Percentiles rank a stretch among this genome's conserved stretches.
phyloP scores from a whole-genome alignment of 2,329 filamentous ascomycete species.

The Verticillium nonalfalfae region DNA sequence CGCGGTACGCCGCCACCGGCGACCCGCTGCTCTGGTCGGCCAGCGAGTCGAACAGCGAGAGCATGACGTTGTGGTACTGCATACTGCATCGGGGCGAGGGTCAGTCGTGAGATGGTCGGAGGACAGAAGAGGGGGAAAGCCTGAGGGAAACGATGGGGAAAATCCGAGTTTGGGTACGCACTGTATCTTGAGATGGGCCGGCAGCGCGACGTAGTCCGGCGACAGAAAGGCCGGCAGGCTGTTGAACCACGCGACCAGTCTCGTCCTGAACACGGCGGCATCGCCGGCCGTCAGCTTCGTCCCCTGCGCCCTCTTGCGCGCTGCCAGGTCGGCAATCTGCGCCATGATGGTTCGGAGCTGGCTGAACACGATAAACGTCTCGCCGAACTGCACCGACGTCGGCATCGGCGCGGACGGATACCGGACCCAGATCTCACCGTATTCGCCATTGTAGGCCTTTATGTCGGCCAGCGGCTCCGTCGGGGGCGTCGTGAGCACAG shows the following conservation, averaged over 20 bases:
- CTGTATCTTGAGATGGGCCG: slow-evolving; percentile 27
- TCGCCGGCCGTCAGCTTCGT: slow-evolving; percentile 10
- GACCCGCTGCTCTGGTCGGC: background rate
- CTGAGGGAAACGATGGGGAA: background rate
- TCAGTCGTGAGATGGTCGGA: background rate
- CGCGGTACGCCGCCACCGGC: background rate
- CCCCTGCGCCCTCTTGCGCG: background rate
- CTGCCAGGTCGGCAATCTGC: slow-evolving; percentile 13
- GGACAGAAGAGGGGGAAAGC: too few relatives aligned
- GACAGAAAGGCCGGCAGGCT: slow-evolving; percentile 16
- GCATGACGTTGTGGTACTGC: slow-evolving; percentile 27
- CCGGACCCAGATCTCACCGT: slow-evolving; percentile 26
- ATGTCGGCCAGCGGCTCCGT: slow-evolving; percentile 20
- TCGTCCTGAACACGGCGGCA: slow-evolving; percentile 14
- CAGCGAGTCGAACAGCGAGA: slow-evolving; percentile 21
- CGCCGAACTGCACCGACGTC: slow-evolving; percentile 16
- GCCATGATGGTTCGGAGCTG: slow-evolving; percentile 26
- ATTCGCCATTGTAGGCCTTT: slow-evolving; percentile 16
- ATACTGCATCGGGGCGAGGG: slow-evolving; percentile 18
- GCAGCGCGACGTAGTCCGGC: slow-evolving; percentile 21
- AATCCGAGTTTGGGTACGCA: slow-evolving; percentile 8
- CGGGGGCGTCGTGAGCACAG: slow-evolving; percentile 21
- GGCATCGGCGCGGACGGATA: slow-evolving; percentile 21
- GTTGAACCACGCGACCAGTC: slow-evolving; percentile 20
- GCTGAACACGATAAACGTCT: slow-evolving; percentile 18